A percentile compares a stretch with the other conserved stretches of the same genome.
Evolutionary conservation across 2,329 filamentous ascomycete species (phyloP).

Genomic region (Aspergillus arachidicola): DNA sequence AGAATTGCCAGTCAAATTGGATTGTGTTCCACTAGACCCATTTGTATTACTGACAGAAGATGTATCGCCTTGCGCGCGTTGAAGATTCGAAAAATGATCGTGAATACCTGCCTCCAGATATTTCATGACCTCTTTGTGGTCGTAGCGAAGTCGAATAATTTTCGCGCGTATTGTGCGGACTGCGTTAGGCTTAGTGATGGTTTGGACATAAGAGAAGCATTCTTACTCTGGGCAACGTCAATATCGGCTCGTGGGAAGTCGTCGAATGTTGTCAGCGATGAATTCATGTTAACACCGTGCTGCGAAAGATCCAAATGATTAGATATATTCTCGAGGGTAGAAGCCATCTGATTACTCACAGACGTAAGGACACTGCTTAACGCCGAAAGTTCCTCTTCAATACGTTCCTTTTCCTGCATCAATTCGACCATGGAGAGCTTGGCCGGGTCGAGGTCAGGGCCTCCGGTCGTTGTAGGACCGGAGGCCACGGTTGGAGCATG

Average conservation of each 20-base stretch:
- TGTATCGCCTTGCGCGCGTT: slow-evolving; percentile 52
- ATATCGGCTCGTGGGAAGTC: slow-evolving; percentile 92
- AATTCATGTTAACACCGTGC: slow-evolving; percentile 94
- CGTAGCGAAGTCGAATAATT: slow-evolving; percentile 87
- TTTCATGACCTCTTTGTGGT: slow-evolving; percentile 87
- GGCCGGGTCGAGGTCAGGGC: slow-evolving; percentile 60
- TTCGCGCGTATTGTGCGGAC: slow-evolving; percentile 90
- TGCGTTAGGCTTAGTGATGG: slow-evolving; percentile 40
- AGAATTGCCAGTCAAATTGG: slow-evolving; percentile 26
- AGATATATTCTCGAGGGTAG: slow-evolving; percentile 16
- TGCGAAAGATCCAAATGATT: slow-evolving; percentile 42
- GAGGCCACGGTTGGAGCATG: slow-evolving; percentile 74
- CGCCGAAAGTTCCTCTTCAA: slow-evolving; percentile 85
- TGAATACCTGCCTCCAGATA: slow-evolving; percentile 85
- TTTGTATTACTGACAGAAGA: slow-evolving; percentile 28
- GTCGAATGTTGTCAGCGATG: slow-evolving; percentile 80
- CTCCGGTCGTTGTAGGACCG: slow-evolving; percentile 67
- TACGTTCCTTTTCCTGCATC: slow-evolving; percentile 77
- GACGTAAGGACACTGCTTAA: slow-evolving; percentile 86
- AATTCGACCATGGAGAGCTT: slow-evolving; percentile 76
- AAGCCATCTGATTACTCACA: slow-evolving; percentile 53
- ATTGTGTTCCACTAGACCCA: slow-evolving; percentile 26
- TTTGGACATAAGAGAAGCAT: not conserved
- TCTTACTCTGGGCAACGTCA: slow-evolving; percentile 87
- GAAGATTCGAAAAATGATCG: slow-evolving; percentile 78